phyloP scores from a whole-genome alignment of 345 rosid species.

The Nasturtium officinale region DNA sequence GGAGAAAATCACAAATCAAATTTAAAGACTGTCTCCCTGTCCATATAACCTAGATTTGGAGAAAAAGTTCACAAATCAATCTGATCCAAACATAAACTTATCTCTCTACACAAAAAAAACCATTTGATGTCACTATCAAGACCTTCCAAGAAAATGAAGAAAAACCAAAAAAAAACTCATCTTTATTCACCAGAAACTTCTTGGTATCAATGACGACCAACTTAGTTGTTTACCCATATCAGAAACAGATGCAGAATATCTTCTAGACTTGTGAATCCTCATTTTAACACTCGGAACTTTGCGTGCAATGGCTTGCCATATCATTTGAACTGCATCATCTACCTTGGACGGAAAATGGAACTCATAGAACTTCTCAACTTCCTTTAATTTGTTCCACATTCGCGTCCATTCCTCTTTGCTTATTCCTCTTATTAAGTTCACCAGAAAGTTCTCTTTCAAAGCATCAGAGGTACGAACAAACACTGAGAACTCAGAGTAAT shows the following conservation, averaged over 20 bases:
- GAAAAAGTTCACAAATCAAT: conserved; percentile 23
- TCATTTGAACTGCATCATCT: conserved; percentile 92
- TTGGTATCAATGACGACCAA: conserved; percentile 48
- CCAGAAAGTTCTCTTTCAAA: conserved; percentile 63
- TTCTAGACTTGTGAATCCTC: conserved; percentile 66
- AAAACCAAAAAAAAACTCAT: conserved; percentile 2
- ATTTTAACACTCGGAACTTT: conserved; percentile 67
- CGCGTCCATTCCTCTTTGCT: conserved; percentile 78
- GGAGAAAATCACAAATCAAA: conserved; percentile 13
- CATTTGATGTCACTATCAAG: conserved; percentile 19
- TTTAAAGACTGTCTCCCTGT: conserved; percentile 16
- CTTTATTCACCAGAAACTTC: conserved; percentile 59
- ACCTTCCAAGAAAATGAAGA: conserved; percentile 8
- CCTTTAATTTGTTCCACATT: conserved; percentile 73
- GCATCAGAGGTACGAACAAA: conserved; percentile 87
- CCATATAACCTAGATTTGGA: conserved; percentile 33
- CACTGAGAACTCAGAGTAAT: conserved; percentile 88
- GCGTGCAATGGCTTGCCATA: conserved; percentile 88
- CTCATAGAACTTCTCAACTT: conserved; percentile 62
- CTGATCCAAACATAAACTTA: conserved; percentile 15
- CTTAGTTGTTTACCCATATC: conserved; percentile 33
- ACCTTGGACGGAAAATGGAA: conserved; percentile 71
- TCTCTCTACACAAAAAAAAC: conserved; percentile 39
- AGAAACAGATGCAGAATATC: conserved; percentile 48
- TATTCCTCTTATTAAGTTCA: conserved; percentile 65